Evolutionary conservation across 2,329 filamentous ascomycete species (phyloP).

Genomic region (Fusarium annulatum): DNA sequence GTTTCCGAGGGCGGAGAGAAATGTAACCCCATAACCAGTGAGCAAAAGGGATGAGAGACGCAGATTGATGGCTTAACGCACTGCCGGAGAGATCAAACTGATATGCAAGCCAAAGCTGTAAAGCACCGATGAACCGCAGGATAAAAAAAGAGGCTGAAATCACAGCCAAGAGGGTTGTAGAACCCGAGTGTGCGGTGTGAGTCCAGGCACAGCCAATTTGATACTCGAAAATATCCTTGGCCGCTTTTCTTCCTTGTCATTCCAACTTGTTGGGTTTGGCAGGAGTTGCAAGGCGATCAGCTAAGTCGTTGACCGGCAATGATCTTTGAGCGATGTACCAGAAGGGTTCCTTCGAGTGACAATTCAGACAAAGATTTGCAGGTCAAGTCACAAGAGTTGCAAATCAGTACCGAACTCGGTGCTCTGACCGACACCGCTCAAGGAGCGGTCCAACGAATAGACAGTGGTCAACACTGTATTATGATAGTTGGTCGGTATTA

Average conservation of each 20-base stretch:
- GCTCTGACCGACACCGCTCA: conserved; percentile 34
- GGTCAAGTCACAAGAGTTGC: conserved; percentile 15
- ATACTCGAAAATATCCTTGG: conserved; percentile 11
- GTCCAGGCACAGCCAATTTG: conserved; percentile 6
- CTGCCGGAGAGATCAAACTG: background rate
- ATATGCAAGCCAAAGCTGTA: conserved; percentile 24
- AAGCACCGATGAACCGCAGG: conserved; percentile 4
- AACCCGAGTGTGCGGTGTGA: conserved; percentile 25
- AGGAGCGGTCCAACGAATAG: conserved; percentile 1
- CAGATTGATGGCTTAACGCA: conserved; percentile 10
- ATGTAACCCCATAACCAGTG: conserved; percentile 21
- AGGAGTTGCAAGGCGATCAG: conserved; percentile 15
- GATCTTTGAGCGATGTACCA: conserved; percentile 7
- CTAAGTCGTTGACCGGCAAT: conserved; percentile 16
- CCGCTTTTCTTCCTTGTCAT: conserved; percentile 2
- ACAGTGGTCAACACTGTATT: conserved; percentile 32
- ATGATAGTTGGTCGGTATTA: conserved; percentile 1
- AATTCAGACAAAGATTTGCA: conserved; percentile 33
- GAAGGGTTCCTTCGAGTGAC: conserved; percentile 22
- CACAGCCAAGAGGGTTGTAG: background rate
- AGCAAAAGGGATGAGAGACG: conserved; percentile 4
- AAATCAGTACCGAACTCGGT: conserved; percentile 35
- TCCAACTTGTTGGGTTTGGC: conserved; percentile 17
- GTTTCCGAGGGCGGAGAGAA: conserved; percentile 24
- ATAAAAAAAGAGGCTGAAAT: background rate